Conservation (phyloP, 1,284 basidiomycete genomes). For the Cryptococcus sp. region DNA sequence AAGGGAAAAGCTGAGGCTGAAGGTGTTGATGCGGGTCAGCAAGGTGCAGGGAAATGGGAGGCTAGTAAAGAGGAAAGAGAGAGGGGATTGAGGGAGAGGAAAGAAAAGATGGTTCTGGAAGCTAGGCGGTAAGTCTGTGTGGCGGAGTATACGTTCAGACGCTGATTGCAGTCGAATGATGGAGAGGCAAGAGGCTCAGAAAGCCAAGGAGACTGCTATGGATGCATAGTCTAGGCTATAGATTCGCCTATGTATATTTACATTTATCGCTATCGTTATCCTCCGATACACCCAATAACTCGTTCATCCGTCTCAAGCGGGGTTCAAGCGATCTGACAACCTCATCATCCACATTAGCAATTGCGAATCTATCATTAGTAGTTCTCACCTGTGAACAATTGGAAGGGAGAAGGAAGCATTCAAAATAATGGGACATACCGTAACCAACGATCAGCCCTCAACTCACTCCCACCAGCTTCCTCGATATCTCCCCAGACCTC, state of each 20-base stretch:
- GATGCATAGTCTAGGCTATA: no score
- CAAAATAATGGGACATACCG: slow-evolving; percentile 39
- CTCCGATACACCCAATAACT: slow-evolving; percentile 23
- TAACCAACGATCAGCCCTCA: slow-evolving; percentile 58
- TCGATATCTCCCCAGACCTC: slow-evolving; percentile 31
- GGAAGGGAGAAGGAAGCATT: background rate
- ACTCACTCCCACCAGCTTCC: slow-evolving; percentile 30
- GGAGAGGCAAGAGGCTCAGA: slow-evolving; percentile 24
- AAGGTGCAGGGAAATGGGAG: slow-evolving; percentile 32
- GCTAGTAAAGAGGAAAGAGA: slow-evolving; percentile 41
- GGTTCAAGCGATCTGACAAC: slow-evolving; percentile 59
- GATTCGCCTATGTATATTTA: no score
- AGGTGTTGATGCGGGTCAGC: background rate
- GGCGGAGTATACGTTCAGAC: background rate
- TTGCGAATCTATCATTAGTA: slow-evolving; percentile 55
- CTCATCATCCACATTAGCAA: slow-evolving; percentile 71
- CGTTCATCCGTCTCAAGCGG: slow-evolving; percentile 54
- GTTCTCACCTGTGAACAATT: background rate
- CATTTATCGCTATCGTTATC: no score
- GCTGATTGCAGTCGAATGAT: slow-evolving; percentile 28
- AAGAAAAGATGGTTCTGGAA: slow-evolving; percentile 45
- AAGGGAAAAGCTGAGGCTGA: slow-evolving; percentile 16
- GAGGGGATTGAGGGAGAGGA: slow-evolving; percentile 35
- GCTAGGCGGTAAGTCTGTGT: slow-evolving; percentile 34
- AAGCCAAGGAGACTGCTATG: no score